Conservation (phyloP, 2,329 filamentous ascomycete genomes). For the Myriangium duriaei region DNA sequence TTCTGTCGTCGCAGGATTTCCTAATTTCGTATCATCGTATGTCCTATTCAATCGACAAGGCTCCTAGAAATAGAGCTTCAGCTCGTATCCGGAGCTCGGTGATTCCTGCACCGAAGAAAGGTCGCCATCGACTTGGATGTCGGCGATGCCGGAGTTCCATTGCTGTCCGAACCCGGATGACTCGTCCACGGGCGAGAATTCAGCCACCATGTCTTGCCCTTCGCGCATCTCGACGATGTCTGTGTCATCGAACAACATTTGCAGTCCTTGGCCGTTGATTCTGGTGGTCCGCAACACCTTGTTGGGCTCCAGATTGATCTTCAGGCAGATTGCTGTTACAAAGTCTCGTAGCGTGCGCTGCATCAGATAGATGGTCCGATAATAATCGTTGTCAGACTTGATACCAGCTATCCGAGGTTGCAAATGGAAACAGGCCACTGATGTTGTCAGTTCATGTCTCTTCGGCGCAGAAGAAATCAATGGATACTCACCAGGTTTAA, state of each 20-base stretch:
- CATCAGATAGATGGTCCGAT: constrained; percentile 76
- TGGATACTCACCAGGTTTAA: constrained; percentile 49
- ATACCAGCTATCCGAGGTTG: constrained; percentile 41
- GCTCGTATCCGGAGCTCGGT: constrained; percentile 35
- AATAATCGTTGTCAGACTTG: constrained; percentile 46
- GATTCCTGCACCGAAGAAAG: constrained; percentile 31
- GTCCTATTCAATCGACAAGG: no score
- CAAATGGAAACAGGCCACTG: constrained; percentile 82
- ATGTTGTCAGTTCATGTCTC: constrained; percentile 13
- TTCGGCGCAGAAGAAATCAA: constrained; percentile 7
- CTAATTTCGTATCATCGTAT: no score
- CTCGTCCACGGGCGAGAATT: constrained; percentile 51
- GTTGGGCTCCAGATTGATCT: constrained; percentile 66
- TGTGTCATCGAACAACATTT: constrained; percentile 83
- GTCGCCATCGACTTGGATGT: constrained; percentile 38
- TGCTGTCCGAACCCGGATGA: constrained; percentile 33
- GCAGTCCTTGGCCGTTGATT: constrained; percentile 59
- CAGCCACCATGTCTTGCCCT: constrained; percentile 75
- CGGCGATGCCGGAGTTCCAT: constrained; percentile 38
- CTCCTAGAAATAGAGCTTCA: constrained; percentile 38
- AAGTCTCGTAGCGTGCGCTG: constrained; percentile 66
- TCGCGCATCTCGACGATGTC: constrained; percentile 72
- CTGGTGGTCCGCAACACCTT: constrained; percentile 60
- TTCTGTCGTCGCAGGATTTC: no score
- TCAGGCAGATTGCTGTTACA: constrained; percentile 57